These are phyloP conservation scores for Globisporangium okanoganense DNA, from an alignment of 352 stramenopile genomes.

Conservation along the genomic window DNA sequence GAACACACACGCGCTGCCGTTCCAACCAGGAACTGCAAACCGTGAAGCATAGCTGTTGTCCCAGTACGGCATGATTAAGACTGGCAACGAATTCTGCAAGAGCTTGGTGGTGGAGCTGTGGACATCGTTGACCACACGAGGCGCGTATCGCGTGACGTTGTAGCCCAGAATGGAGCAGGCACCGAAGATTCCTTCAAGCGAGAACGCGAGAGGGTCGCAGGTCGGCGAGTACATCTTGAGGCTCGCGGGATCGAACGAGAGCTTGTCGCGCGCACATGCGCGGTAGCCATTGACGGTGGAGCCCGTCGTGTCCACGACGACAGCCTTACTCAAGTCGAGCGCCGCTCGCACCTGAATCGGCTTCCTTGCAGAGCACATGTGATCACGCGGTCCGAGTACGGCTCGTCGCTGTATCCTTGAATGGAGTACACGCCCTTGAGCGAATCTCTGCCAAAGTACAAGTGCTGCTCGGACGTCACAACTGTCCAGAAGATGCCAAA, in stretches of 20 bases:
- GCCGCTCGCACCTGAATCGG: slow-evolving; percentile 19
- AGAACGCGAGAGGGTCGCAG: slow-evolving; percentile 17
- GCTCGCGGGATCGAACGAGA: neutral
- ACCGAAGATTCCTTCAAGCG: slow-evolving; percentile 16
- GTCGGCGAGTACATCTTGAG: neutral
- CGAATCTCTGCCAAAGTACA: slow-evolving; percentile 14
- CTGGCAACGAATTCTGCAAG: slow-evolving; percentile 14
- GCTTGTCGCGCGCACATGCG: neutral
- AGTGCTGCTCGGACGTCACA: neutral
- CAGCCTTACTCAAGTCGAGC: neutral
- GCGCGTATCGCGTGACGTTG: slow-evolving; percentile 19
- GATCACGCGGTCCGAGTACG: slow-evolving; percentile 37
- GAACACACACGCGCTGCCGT: slow-evolving; percentile 20
- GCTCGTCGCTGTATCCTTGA: slow-evolving; percentile 36
- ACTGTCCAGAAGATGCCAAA: slow-evolving; percentile 19
- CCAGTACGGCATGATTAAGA: slow-evolving; percentile 36
- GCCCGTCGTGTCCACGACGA: slow-evolving; percentile 31
- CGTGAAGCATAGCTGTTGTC: slow-evolving; percentile 20
- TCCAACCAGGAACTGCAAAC: slow-evolving; percentile 14
- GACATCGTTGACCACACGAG: slow-evolving; percentile 19
- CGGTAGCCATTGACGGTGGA: slow-evolving; percentile 3
- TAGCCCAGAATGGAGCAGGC: slow-evolving; percentile 21
- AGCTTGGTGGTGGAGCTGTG: neutral
- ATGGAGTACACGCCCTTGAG: slow-evolving; percentile 15
- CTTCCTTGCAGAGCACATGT: slow-evolving; percentile 25